These are phyloP conservation scores for Pythium aquatile DNA, from an alignment of 352 stramenopile species.

Conservation along the genomic window DNA sequence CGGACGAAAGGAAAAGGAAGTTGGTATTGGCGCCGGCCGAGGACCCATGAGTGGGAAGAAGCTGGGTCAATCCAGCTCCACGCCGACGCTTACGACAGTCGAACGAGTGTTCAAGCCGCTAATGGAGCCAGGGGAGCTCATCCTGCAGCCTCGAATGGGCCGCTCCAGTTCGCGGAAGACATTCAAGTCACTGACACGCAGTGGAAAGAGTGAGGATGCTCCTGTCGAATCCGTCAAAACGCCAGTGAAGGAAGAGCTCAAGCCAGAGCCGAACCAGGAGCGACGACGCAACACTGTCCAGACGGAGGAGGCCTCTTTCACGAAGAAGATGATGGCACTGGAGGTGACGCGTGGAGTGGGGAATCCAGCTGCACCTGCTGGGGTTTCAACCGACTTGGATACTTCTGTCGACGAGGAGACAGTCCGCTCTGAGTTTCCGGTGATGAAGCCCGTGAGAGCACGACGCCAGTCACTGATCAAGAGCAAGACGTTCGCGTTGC, in stretches of 20 bases:
- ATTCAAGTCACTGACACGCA: neutral
- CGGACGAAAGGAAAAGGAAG: constrained; percentile 21
- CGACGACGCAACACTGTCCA: constrained; percentile 20
- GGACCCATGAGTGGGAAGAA: constrained; percentile 23
- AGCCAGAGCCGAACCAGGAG: neutral
- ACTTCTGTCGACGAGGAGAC: constrained; percentile 13
- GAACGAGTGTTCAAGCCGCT: constrained; percentile 17
- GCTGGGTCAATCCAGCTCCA: constrained; percentile 30
- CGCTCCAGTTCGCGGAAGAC: neutral
- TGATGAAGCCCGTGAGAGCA: constrained; percentile 1
- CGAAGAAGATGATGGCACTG: neutral
- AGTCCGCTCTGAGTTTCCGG: neutral
- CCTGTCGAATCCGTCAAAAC: neutral
- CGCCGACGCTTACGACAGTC: constrained; percentile 19
- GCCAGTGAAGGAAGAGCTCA: neutral
- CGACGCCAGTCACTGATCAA: constrained; percentile 23
- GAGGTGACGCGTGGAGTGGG: neutral
- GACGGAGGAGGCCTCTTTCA: neutral
- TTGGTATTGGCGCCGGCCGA: constrained; percentile 19
- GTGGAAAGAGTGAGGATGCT: neutral
- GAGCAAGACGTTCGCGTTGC: constrained; percentile 26
- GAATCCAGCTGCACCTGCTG: neutral
- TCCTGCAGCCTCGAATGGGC: constrained; percentile 16
- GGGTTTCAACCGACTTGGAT: neutral
- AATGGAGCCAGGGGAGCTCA: constrained; percentile 18